Conservation (phyloP, 768 basidiomycete genomes). For the Collybiopsis luxurians region DNA sequence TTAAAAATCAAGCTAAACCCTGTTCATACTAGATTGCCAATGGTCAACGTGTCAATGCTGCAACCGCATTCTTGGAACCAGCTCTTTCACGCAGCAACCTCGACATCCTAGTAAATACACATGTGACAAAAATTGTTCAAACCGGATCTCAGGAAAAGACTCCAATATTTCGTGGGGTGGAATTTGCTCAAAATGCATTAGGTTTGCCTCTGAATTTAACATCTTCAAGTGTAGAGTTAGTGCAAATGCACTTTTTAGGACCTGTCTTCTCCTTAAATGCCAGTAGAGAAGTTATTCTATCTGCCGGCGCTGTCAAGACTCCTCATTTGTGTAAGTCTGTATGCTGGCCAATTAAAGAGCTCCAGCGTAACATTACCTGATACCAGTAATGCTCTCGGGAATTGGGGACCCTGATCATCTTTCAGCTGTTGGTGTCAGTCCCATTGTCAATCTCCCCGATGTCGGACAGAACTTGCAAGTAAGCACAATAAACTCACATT, state of each 20-base stretch:
- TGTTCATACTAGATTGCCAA: slow-evolving; percentile 16
- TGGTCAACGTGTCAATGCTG: slow-evolving; percentile 26
- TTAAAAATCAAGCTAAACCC: slow-evolving; percentile 31
- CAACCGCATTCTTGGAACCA: slow-evolving; percentile 25
- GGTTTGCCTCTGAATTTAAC: background rate
- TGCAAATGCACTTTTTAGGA: slow-evolving; percentile 1
- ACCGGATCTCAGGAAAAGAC: background rate
- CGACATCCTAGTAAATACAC: slow-evolving; percentile 19
- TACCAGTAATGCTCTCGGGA: slow-evolving; percentile 22
- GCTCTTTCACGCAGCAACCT: slow-evolving; percentile 25
- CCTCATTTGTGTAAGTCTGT: slow-evolving; percentile 10
- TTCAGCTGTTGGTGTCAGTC: slow-evolving; percentile 4
- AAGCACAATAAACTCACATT: too few relatives aligned
- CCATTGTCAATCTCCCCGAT: slow-evolving; percentile 17
- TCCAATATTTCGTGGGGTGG: slow-evolving; percentile 16
- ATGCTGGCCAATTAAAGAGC: background rate
- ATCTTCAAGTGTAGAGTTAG: background rate
- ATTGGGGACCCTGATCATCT: slow-evolving; percentile 18
- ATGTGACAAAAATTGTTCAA: background rate
- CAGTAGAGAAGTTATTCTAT: slow-evolving; percentile 25
- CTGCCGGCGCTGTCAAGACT: slow-evolving; percentile 26
- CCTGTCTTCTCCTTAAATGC: slow-evolving; percentile 12
- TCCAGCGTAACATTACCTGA: background rate
- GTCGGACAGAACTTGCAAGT: slow-evolving; percentile 24
- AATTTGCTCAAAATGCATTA: slow-evolving; percentile 11